These are phyloP conservation scores for Aspergillus biplanus DNA, from an alignment of 495 filamentous ascomycete species.

Conservation along the genomic window DNA sequence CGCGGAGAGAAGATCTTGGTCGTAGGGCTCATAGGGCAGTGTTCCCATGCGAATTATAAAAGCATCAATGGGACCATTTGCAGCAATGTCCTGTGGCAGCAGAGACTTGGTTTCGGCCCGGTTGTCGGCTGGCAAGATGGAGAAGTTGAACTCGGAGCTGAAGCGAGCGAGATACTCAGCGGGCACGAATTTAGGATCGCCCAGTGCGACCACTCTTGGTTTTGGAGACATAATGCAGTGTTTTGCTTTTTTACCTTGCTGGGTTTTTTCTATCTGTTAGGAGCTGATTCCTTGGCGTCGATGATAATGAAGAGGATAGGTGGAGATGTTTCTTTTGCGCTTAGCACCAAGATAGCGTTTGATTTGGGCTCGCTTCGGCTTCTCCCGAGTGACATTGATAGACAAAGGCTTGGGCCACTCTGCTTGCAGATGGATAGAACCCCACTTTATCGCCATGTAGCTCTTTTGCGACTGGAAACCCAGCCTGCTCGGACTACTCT, in stretches of 20 bases:
- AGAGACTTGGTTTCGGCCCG: slow-evolving; percentile 23
- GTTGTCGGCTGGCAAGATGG: slow-evolving; percentile 26
- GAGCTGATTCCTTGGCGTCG: neutral
- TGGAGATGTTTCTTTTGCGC: no score
- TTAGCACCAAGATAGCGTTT: no score
- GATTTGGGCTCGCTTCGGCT: no score
- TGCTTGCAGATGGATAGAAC: no score
- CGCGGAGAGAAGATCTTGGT: slow-evolving; percentile 34
- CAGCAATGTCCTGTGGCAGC: slow-evolving; percentile 21
- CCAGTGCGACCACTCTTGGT: slow-evolving; percentile 23
- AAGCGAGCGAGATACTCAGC: slow-evolving; percentile 21
- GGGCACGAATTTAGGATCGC: slow-evolving; percentile 19
- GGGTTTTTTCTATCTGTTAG: neutral
- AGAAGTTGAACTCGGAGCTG: slow-evolving; percentile 21
- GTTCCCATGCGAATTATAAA: slow-evolving; percentile 47
- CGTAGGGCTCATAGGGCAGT: slow-evolving; percentile 43
- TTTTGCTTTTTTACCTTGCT: neutral
- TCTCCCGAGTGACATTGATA: no score
- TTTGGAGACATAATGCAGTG: slow-evolving; percentile 16
- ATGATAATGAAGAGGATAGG: neutral
- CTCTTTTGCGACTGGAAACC: no score
- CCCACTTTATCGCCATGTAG: no score
- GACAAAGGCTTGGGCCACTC: no score
- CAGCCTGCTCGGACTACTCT: no score
- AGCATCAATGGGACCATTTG: slow-evolving; percentile 36